Evolutionary conservation across 805 yeast species (phyloP), one percentile per base, ranked within the genome.

Genomic region (Wickerhamiella siamensis): DNA sequence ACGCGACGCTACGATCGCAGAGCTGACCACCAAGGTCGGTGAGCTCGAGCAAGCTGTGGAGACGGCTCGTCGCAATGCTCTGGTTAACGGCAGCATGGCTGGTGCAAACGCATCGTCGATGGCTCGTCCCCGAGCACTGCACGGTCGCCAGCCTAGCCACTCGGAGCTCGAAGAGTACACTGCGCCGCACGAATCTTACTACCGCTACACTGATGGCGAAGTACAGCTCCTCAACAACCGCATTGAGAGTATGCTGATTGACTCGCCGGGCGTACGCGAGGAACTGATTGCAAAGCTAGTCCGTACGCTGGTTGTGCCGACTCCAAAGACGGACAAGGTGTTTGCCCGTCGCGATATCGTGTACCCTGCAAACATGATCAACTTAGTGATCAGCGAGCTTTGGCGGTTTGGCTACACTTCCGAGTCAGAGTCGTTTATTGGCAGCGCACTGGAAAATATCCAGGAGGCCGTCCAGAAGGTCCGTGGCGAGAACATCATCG

Each of bases 321-420:
- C 78, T 31, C 79, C 94, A 18, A 81, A 84, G 46, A 83, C 81
- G 38, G 86, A 91, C 35, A 79, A 83, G 37, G 83, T 78, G 53
- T 67, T 84, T 49, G 77, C 87, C 14, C 74, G 83, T 57, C 84
- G 86, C 56, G 97, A 91, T 59, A 94, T 88, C 9, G 68, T 91
- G 42, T 91, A 86, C 76, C 98, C 98, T 21, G 91, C 96, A 1
- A 77, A 95, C 67, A 83, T 91, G 50, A 77, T 91, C 55, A 88
- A 91, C 55, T 80, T 91, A 50, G 79, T 88, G 27, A 68, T 88
- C 49, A 79, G 93, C 54, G 98, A 91, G 61, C 86, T 91, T 97
- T 91, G 98, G 98, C 74, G 97, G 63, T 69, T 88, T 38, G 97
- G 97, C 2, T 72, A 86, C 54, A 84, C 95, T 14, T 76, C 80